Evolutionary conservation across 2,329 filamentous ascomycete species (phyloP), one percentile per base, ranked within the genome.

Genomic region (Cladosporium sp.): DNA sequence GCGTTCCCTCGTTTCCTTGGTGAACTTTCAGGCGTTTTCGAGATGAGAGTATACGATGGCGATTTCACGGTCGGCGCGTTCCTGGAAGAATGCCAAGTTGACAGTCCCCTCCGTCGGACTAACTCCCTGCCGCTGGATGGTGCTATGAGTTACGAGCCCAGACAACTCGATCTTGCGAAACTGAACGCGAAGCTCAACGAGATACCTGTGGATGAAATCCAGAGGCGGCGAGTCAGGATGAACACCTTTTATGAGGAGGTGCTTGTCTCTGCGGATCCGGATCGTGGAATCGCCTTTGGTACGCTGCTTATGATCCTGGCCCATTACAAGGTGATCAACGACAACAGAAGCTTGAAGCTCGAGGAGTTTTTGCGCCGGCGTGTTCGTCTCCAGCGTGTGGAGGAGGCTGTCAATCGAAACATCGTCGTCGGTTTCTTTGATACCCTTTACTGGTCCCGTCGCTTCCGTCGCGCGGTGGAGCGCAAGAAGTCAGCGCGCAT

Each of bases 181-280:
- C 77, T 98, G 34, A 91, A 92, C 58, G 75, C 77, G 54, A 80
- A 90, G 54, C 73, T 98, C 22, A 74, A 80, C 1, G 75, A 79
- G 51, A 85, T 98, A 40, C 90, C 95, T 33, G 75, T 91, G 0
- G 71, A 74, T 13, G 83, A 85, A 58, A 89, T 97, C 50, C 85
- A 86, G 54, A 78, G 82, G 60, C 81, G 89, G 55, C 81, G 93
- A 41, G 79, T 82, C 53, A 84, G 86, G 40, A 92, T 95, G 76
- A 95, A 95, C 62, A 80, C 86, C n/a, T 98, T 98, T 70, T 98
- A 89, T 65, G 91, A 97, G 70, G 95, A 98, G 72, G 87, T 97
- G 16, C 82, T 97, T 69, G 89, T 96, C 5, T 92, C 90, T 4
- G 89, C 91, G 4, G 91, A 98, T 68, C 87, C 86, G 1, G 89